A percentile compares a stretch with the other conserved stretches of the same genome.
These are phyloP conservation scores for Vicia villosa DNA, from an alignment of 306 rosid species.

Conservation along the genomic window DNA sequence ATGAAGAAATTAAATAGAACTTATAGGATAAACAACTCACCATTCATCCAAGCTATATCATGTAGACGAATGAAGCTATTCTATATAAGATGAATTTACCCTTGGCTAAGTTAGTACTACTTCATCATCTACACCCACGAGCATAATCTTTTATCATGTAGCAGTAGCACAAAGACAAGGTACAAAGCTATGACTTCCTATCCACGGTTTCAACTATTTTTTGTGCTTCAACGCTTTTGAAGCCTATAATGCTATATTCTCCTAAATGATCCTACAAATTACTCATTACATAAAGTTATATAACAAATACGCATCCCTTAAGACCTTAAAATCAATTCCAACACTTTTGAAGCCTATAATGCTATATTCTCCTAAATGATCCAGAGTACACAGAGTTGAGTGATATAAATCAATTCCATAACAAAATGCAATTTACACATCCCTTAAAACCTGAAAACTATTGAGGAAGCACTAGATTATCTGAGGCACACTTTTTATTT, in stretches of 20 bases:
- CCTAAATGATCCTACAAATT: not conserved
- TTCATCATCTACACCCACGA: conserved; percentile 1
- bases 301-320: too few relatives aligned
- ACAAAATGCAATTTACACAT: conserved; percentile 10
- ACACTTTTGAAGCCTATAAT: not conserved
- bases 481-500: conserved; percentile 23
- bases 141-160: conserved; percentile 1
- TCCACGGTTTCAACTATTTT: not conserved
- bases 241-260: not conserved
- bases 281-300: not conserved
- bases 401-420: conserved; percentile 23
- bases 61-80: conserved; percentile 16
- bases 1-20: not conserved
- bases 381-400: conserved; percentile 23
- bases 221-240: not conserved
- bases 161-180: not conserved
- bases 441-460: conserved; percentile 25
- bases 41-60: conserved; percentile 10
- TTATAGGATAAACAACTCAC: conserved; percentile 8
- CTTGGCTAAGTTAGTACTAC: conserved; percentile 20
- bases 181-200: conserved; percentile 2
- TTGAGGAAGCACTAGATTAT: not conserved
- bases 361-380: not conserved
- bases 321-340: too few relatives aligned
- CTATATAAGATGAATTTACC: conserved; percentile 2